Conservation (phyloP, 192 early-diverging fungal genomes). For the Entomortierella chlamydospora region DNA sequence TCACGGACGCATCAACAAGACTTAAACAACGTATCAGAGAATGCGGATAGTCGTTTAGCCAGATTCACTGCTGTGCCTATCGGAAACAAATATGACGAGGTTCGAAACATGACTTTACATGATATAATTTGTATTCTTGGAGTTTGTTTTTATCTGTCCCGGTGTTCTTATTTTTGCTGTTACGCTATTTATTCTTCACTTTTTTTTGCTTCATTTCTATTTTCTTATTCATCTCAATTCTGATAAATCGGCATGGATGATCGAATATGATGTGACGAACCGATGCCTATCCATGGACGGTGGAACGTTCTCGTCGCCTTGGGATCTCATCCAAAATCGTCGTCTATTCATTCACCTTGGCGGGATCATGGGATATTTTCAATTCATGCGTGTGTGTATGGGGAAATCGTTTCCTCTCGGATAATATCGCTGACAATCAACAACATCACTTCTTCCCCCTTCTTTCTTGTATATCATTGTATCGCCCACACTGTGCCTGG, state of each 20-base stretch:
- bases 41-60: slow-evolving; percentile 37
- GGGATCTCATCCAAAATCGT: too few relatives aligned
- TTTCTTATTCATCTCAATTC: not conserved
- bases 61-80: slow-evolving; percentile 34
- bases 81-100: slow-evolving; percentile 40
- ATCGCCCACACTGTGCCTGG: too few relatives aligned
- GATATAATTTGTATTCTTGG: not conserved
- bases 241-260: not conserved
- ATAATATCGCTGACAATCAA: not conserved
- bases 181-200: too few relatives aligned
- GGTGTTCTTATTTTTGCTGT: too few relatives aligned
- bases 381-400: too few relatives aligned
- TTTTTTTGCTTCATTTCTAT: not conserved
- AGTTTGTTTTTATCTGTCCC: too few relatives aligned
- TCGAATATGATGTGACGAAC: not conserved
- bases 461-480: too few relatives aligned
- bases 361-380: too few relatives aligned
- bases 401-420: not conserved
- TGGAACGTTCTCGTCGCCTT: not conserved
- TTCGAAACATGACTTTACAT: slow-evolving; percentile 1
- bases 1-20: slow-evolving; percentile 3
- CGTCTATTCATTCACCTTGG: too few relatives aligned
- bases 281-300: not conserved
- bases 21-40: slow-evolving; percentile 6
- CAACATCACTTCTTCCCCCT: not conserved